These are phyloP conservation scores for Umbelopsis sp. DNA, from an alignment of 371 early-diverging fungal species.

Conservation along the genomic window DNA sequence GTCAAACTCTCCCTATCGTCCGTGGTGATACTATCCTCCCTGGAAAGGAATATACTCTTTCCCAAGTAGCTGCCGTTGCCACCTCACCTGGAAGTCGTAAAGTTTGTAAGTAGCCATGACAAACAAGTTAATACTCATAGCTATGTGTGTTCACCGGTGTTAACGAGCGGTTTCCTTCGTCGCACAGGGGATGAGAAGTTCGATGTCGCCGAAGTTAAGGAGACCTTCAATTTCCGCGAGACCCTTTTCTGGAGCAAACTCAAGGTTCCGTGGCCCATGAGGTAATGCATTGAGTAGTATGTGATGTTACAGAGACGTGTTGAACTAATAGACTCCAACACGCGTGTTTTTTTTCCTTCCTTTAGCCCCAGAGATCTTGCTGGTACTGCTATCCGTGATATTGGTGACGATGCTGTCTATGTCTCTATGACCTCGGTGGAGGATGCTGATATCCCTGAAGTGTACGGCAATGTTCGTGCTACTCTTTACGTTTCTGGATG, in stretches of 20 bases:
- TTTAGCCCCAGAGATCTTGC: constrained; percentile 34
- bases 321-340: not conserved
- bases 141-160: not conserved
- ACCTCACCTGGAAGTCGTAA: constrained; percentile 34
- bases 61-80: constrained; percentile 33
- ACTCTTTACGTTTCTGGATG: constrained; percentile 49
- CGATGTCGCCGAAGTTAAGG: constrained; percentile 43
- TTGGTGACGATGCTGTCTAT: constrained; percentile 28
- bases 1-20: constrained; percentile 27
- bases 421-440: constrained; percentile 46
- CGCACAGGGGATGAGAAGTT: constrained; percentile 50
- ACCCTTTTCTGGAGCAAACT: constrained; percentile 48
- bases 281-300: constrained; percentile 24
- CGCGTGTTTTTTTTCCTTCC: not conserved
- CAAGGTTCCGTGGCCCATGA: constrained; percentile 52
- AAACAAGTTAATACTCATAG: not conserved
- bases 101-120: constrained; percentile 29
- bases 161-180: not conserved
- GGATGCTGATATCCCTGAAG: constrained; percentile 32
- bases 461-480: constrained; percentile 42
- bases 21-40: constrained; percentile 32
- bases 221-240: constrained; percentile 33
- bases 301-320: not conserved
- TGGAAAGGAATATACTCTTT: constrained; percentile 28
- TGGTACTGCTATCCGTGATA: constrained; percentile 29